Base-by-base conservation (phyloP, 139 green algal genomes). In the Astrephomene gubernaculifera region DNA sequence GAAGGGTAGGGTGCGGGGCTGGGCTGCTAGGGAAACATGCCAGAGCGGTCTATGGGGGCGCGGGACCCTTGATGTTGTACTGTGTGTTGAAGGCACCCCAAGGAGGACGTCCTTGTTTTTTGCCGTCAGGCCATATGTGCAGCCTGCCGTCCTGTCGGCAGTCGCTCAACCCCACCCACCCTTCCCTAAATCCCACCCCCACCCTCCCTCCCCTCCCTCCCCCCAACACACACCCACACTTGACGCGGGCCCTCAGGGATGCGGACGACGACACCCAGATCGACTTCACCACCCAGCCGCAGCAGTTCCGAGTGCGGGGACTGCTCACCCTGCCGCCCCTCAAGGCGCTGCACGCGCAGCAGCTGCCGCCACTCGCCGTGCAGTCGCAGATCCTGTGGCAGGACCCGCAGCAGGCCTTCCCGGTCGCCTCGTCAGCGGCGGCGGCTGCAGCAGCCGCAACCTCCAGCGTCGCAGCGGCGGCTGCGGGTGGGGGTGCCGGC, bases 301-400 rank as follows among this genome's bases (percentile, higher is more conserved):
- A 68, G 70, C 72, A 84, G 14, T 90, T 90, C 63, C 80, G 80
- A 12, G 86, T 90, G 49, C 49, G 68, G 7, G 86, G 86, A 4
- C 80, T 90, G 63, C 72, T 90, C 12, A 82, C 78, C 14, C 72
- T 90, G 49, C 80, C 86, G 61, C 80, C 80, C 12, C 86, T 90
- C 21, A 78, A 79, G 43, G n/a, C 65, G 72, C 73, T 85, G 73
- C 54, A 61, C 60, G 69, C 67, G 7, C 49, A n/a, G 19, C 64
- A 82, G n/a, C 76, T 89, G 53, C 85, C 81, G 41, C 39, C 74
- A 33, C 79, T 79, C 22, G n/a, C 43, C 12, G 54, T 83, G 14
- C 71, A 44, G 7, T 43, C 74, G 54, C 70, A 78, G 70, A 44
- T 36, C 38, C 22, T 73, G n/a, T 29, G 41, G 25, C 82, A 52